A percentile compares a stretch with the other conserved stretches of the same genome.
phyloP scores from a whole-genome alignment of 306 rosid genomes.

The Trifolium subterraneum region DNA sequence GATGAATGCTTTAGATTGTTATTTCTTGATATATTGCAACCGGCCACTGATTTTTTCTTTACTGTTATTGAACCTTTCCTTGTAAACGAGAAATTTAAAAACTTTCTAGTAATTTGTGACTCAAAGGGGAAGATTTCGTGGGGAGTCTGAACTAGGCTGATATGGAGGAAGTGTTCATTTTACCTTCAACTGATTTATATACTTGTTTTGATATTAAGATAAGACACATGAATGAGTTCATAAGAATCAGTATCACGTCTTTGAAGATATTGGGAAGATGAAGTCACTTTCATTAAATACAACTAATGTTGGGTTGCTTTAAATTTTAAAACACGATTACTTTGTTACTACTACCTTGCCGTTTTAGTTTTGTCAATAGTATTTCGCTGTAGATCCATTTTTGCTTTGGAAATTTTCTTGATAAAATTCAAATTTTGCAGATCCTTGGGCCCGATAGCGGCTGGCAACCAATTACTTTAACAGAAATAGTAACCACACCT shows the following conservation, averaged over 20 bases:
- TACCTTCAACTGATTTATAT: slow-evolving; percentile 3
- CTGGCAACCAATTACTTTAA: slow-evolving; percentile 88
- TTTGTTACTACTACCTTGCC: slow-evolving; percentile 4
- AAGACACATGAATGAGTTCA: neutral
- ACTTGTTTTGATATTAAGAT: slow-evolving; percentile 25
- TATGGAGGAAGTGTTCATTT: neutral
- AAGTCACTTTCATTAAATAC: slow-evolving; percentile 16
- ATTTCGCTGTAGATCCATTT: slow-evolving; percentile 17
- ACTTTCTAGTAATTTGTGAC: neutral
- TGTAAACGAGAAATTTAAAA: slow-evolving; percentile 17
- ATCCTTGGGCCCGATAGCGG: slow-evolving; percentile 89
- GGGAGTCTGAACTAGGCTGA: slow-evolving; percentile 15
- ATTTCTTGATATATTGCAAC: slow-evolving; percentile 34
- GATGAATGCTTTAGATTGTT: slow-evolving; percentile 34
- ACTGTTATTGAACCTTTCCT: slow-evolving; percentile 8
- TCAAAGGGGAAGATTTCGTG: neutral
- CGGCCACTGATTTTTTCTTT: neutral
- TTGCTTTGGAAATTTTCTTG: slow-evolving; percentile 22
- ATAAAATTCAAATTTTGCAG: slow-evolving; percentile 52
- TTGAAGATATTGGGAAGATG: neutral
- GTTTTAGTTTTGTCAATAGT: slow-evolving; percentile 6
- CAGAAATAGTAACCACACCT: slow-evolving; percentile 59
- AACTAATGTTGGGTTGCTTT: slow-evolving; percentile 8
- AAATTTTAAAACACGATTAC: slow-evolving; percentile 5
- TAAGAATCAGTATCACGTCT: slow-evolving; percentile 15